Evolutionary conservation across 2,329 filamentous ascomycete genomes (phyloP).

Genomic region (Mycosphaerella sp.): DNA sequence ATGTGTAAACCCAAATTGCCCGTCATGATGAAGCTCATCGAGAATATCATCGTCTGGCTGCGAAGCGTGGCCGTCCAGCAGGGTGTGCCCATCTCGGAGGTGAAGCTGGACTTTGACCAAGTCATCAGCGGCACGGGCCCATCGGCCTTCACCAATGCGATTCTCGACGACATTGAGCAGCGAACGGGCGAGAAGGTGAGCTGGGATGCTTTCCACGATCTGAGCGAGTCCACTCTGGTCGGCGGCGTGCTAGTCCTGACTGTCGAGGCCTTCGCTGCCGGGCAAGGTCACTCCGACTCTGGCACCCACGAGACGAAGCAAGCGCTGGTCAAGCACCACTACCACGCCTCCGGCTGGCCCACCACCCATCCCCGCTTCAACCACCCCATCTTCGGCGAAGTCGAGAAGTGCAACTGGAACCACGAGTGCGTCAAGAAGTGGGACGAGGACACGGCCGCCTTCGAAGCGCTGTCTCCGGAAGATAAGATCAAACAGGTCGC

Average conservation of each 20-base stretch:
- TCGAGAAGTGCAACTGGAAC: slow-evolving; percentile 66
- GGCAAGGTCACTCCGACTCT: slow-evolving; percentile 66
- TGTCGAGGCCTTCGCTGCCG: slow-evolving; percentile 65
- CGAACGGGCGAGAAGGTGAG: slow-evolving; percentile 44
- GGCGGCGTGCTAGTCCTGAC: slow-evolving; percentile 60
- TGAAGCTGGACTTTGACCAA: slow-evolving; percentile 64
- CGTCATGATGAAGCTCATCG: slow-evolving; percentile 61
- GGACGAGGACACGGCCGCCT: slow-evolving; percentile 58
- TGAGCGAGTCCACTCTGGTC: slow-evolving; percentile 60
- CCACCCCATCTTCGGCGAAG: slow-evolving; percentile 63
- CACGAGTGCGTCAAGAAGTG: slow-evolving; percentile 57
- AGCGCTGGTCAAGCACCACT: slow-evolving; percentile 66
- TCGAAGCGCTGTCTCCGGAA: slow-evolving; percentile 52
- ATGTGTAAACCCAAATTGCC: slow-evolving; percentile 61
- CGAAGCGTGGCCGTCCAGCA: slow-evolving; percentile 54
- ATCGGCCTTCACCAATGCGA: slow-evolving; percentile 60
- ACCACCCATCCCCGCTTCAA: slow-evolving; percentile 58
- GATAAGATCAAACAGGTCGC: slow-evolving; percentile 50
- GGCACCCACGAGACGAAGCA: slow-evolving; percentile 61
- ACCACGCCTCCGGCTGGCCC: slow-evolving; percentile 68
- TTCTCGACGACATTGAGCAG: slow-evolving; percentile 58
- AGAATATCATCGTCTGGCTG: slow-evolving; percentile 63
- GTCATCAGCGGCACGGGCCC: slow-evolving; percentile 68
- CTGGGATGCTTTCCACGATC: slow-evolving; percentile 60
- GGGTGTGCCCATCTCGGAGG: slow-evolving; percentile 51